A percentile compares a stretch with the other conserved stretches of the same genome.
phyloP scores from a whole-genome alignment of 2,329 filamentous ascomycete species.

The Pseudogymnoascus sp. region DNA sequence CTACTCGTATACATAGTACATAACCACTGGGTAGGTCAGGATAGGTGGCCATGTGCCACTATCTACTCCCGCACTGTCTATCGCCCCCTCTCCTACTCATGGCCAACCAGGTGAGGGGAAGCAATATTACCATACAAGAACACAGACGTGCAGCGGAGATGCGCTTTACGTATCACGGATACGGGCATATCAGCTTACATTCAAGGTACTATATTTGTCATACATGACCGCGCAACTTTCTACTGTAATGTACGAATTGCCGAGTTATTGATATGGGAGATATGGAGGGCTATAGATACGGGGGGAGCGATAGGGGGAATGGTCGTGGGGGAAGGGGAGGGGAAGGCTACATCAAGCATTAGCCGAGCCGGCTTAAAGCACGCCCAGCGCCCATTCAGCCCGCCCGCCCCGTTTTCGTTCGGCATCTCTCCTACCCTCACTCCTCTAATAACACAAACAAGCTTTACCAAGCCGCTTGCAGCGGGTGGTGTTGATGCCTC shows the following conservation, averaged over 20 bases:
- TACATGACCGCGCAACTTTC: neutral
- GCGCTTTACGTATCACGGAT: too few species aligned
- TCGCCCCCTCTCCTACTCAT: neutral
- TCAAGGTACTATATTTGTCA: neutral
- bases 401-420: neutral
- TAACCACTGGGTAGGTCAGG: neutral
- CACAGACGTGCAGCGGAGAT: too few species aligned
- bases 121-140: neutral
- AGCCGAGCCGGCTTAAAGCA: neutral
- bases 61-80: neutral
- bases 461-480: slow-evolving; percentile 8
- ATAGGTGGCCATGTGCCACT: neutral
- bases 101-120: neutral
- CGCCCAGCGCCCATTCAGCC: neutral
- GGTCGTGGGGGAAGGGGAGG: neutral
- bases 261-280: neutral
- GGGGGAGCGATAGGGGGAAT: neutral
- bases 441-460: neutral
- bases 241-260: neutral
- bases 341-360: neutral
- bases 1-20: too few species aligned
- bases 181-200: too few species aligned
- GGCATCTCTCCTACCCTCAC: neutral
- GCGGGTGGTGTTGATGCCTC: neutral
- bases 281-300: neutral